Conservation (phyloP, 2,329 filamentous ascomycete species). For the Aspergillus sp. region DNA sequence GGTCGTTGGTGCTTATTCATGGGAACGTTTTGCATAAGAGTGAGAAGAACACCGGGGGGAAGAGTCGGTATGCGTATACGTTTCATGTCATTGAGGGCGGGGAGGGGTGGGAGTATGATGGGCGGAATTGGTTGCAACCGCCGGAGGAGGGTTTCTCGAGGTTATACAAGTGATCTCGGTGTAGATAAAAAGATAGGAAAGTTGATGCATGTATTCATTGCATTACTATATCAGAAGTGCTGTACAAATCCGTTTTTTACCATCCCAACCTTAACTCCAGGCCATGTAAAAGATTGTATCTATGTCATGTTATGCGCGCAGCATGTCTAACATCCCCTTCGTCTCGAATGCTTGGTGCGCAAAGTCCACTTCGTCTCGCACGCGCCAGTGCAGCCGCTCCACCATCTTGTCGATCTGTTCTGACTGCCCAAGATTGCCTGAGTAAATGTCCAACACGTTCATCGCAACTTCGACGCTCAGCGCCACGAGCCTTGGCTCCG, state of each 20-base stretch:
- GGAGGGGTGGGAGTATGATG: conserved; percentile 68
- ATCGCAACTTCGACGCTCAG: conserved; percentile 82
- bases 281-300: neutral
- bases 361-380: conserved; percentile 75
- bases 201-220: conserved; percentile 1
- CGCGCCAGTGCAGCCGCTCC: conserved; percentile 65
- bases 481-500: conserved; percentile 76
- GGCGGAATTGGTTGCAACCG: conserved; percentile 90
- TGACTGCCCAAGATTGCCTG: conserved; percentile 72
- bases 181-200: neutral
- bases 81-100: conserved; percentile 94
- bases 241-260: conserved; percentile 7
- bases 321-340: conserved; percentile 82
- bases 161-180: conserved; percentile 42
- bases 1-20: conserved; percentile 88
- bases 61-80: conserved; percentile 92
- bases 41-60: conserved; percentile 82
- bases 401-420: conserved; percentile 71
- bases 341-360: conserved; percentile 81
- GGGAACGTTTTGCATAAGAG: conserved; percentile 96
- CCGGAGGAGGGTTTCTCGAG: conserved; percentile 79
- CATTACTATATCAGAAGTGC: conserved; percentile 4
- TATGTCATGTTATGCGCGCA: conserved; percentile 40
- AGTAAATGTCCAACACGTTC: conserved; percentile 82
- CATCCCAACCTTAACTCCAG: conserved; percentile 10